Percentiles rank a stretch among this genome's conserved stretches.
These are phyloP conservation scores for Starmerella etchellsii DNA, from an alignment of 805 yeast genomes.

Conservation along the genomic window DNA sequence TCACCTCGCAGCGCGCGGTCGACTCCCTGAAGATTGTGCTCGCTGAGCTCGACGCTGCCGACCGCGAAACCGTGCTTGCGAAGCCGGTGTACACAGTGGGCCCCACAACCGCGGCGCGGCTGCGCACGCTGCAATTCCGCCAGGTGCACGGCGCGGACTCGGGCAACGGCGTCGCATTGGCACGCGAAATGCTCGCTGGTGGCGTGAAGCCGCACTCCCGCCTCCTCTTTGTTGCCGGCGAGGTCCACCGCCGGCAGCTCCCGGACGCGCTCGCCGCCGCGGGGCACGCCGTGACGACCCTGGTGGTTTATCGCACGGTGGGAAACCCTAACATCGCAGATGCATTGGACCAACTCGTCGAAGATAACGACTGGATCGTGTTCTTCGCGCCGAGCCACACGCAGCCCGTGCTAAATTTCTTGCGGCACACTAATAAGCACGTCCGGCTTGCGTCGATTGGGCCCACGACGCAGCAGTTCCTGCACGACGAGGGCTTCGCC, in stretches of 20 bases:
- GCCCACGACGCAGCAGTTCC: conserved; percentile 67
- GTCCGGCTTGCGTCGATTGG: conserved; percentile 71
- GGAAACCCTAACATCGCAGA: conserved; percentile 36
- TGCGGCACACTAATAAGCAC: conserved; percentile 22
- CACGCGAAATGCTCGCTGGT: conserved; percentile 44
- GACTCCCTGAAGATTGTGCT: conserved; percentile 44
- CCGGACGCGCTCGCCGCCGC: conserved; percentile 42
- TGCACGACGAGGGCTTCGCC: conserved; percentile 37
- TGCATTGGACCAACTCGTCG: conserved; percentile 19
- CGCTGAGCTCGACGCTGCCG: conserved; percentile 23
- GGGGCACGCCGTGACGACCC: conserved; percentile 41
- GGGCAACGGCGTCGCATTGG: conserved; percentile 65
- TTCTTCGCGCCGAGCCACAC: conserved; percentile 91
- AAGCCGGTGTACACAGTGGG: conserved; percentile 73
- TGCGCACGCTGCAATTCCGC: conserved; percentile 49
- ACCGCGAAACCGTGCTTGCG: background rate
- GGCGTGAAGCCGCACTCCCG: conserved; percentile 4
- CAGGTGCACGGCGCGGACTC: conserved; percentile 61
- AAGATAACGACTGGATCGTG: conserved; percentile 48
- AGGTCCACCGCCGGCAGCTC: conserved; percentile 65
- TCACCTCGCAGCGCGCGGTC: conserved; percentile 86
- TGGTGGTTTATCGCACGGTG: conserved; percentile 57
- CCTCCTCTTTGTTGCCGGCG: conserved; percentile 69
- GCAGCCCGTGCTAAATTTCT: conserved; percentile 40
- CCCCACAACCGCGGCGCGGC: conserved; percentile 62